These are phyloP conservation scores for Fraxinus sp. DNA, from an alignment of 305 asterid species.

Conservation along the genomic window DNA sequence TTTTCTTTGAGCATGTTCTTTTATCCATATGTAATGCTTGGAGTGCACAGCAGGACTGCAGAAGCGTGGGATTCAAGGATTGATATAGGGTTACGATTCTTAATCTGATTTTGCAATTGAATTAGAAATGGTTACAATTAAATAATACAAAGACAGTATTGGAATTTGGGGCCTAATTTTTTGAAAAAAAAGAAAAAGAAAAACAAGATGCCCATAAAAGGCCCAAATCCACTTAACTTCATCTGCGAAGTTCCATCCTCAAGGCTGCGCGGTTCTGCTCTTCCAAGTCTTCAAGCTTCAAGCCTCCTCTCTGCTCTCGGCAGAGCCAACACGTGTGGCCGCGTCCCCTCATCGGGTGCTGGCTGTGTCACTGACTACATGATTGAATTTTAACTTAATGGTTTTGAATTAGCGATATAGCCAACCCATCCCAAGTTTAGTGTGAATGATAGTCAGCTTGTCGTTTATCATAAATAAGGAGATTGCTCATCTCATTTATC, in stretches of 20 bases:
- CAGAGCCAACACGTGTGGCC: neutral
- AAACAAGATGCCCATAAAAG: neutral
- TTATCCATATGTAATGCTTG: slow-evolving; percentile 11
- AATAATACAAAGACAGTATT: neutral
- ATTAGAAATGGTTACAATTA: neutral
- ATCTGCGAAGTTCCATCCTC: neutral
- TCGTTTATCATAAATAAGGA: neutral
- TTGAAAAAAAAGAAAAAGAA: no score
- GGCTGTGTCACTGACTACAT: neutral
- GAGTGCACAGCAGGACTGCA: no score
- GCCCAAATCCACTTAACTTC: neutral
- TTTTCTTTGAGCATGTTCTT: slow-evolving; percentile 8
- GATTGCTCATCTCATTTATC: neutral
- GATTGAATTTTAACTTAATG: neutral
- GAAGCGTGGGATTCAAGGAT: neutral
- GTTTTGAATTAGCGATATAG: neutral
- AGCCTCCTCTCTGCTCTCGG: no score
- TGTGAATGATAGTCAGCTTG: neutral
- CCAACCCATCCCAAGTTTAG: neutral
- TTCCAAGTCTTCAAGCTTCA: neutral
- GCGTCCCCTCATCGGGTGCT: neutral
- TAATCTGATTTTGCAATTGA: neutral
- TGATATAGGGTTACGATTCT: neutral
- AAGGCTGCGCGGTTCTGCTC: neutral
- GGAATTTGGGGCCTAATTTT: neutral